phyloP scores from a whole-genome alignment of 805 yeast genomes.

The Blastobotrys muscicola region DNA sequence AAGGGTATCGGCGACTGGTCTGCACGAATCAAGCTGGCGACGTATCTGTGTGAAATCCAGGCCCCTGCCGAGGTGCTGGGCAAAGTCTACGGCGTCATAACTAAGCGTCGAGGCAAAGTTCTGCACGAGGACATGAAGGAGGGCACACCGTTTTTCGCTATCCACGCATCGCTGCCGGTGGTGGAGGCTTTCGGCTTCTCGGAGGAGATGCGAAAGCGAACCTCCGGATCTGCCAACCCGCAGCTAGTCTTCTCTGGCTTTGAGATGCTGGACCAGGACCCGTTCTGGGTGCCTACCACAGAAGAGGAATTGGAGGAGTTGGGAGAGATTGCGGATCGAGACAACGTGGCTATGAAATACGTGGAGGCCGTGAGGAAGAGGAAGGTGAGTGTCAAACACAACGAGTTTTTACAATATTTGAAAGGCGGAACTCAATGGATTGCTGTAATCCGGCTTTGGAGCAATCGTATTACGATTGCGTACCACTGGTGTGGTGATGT shows the following conservation, averaged over 20 bases:
- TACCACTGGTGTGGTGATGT: background rate
- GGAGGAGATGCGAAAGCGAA: conserved; percentile 84
- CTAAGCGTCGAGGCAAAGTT: conserved; percentile 75
- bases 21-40: conserved; percentile 85
- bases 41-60: conserved; percentile 90
- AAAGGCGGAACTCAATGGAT: too few relatives aligned
- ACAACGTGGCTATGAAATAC: conserved; percentile 79
- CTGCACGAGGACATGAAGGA: conserved; percentile 93
- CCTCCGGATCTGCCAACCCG: conserved; percentile 97
- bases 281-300: conserved; percentile 98
- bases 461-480: background rate
- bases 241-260: conserved; percentile 87
- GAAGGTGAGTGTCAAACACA: conserved; percentile 41
- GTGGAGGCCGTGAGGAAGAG: conserved; percentile 74
- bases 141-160: conserved; percentile 92
- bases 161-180: conserved; percentile 80
- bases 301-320: conserved; percentile 90
- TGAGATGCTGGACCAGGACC: conserved; percentile 81
- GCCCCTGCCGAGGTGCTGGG: conserved; percentile 92
- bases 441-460: too few relatives aligned
- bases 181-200: conserved; percentile 95
- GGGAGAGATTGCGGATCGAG: conserved; percentile 89
- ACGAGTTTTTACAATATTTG: too few relatives aligned
- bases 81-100: conserved; percentile 89
- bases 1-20: conserved; percentile 68